Evolutionary conservation across 2,329 filamentous ascomycete species (phyloP).

Genomic region (Trichoderma atroviride): DNA sequence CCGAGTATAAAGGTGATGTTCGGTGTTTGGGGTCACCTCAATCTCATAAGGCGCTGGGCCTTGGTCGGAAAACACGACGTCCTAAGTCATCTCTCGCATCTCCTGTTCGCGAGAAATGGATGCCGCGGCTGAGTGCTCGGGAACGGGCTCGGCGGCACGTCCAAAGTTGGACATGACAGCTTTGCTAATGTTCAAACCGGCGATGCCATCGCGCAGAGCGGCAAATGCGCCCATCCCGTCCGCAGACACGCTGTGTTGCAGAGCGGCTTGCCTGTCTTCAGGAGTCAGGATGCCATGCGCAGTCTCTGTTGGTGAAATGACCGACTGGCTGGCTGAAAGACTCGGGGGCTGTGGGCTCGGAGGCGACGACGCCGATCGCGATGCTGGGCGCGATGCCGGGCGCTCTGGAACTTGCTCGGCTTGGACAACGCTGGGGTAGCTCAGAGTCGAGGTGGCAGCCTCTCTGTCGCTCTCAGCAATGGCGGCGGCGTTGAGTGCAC

Average conservation of each 20-base stretch:
- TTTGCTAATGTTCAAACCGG: constrained; percentile 53
- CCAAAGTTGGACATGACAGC: constrained; percentile 45
- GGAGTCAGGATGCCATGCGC: constrained; percentile 56
- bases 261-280: constrained; percentile 38
- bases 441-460: constrained; percentile 42
- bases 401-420: constrained; percentile 35
- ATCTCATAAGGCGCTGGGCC: constrained; percentile 40
- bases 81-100: constrained; percentile 52
- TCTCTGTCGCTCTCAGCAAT: constrained; percentile 50
- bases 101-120: constrained; percentile 44
- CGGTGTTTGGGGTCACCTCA: constrained; percentile 37
- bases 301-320: constrained; percentile 62
- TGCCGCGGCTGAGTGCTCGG: constrained; percentile 21
- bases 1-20: constrained; percentile 26
- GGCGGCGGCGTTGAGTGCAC: constrained; percentile 57
- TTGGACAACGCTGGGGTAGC: constrained; percentile 36
- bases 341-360: constrained; percentile 45
- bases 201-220: constrained; percentile 52
- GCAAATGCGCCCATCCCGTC: constrained; percentile 50
- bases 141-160: constrained; percentile 33
- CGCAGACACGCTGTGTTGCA: constrained; percentile 51
- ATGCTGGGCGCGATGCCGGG: not conserved
- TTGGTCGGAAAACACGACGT: constrained; percentile 43
- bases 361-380: constrained; percentile 27
- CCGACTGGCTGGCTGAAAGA: constrained; percentile 51